Evolutionary conservation across 148 eudicot species (phyloP).

Genomic region (Spergularia marina): DNA sequence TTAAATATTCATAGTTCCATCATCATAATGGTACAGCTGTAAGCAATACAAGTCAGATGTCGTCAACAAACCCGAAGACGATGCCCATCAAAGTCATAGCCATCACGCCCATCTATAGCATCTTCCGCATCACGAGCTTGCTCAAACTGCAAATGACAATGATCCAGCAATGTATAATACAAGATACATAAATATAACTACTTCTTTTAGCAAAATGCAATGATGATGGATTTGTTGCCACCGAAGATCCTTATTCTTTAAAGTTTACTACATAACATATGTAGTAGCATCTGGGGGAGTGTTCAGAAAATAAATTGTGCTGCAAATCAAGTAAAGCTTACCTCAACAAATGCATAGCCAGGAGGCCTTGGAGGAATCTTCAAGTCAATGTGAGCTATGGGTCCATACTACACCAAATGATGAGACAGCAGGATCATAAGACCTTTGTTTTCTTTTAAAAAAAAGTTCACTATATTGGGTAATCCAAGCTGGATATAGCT

Average conservation of each 20-base stretch:
- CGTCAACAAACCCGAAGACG: conserved; percentile 68
- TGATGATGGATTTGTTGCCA: background rate
- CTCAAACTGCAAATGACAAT: conserved; percentile 60
- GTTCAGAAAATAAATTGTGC: background rate
- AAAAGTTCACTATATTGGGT: background rate
- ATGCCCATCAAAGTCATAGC: conserved; percentile 97
- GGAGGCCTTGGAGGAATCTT: conserved; percentile 99
- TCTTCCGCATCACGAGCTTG: conserved; percentile 94
- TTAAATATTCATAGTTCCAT: background rate
- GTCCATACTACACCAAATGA: conserved; percentile 71
- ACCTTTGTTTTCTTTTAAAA: background rate
- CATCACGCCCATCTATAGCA: conserved; percentile 98
- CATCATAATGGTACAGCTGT: background rate
- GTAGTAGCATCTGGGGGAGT: too few species aligned
- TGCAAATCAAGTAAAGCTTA: conserved; percentile 20
- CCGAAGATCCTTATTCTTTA: background rate
- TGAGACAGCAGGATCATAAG: conserved; percentile 5
- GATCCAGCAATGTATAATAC: background rate
- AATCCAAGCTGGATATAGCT: background rate
- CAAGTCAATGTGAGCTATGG: conserved; percentile 79
- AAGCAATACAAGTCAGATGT: background rate
- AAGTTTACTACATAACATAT: background rate
- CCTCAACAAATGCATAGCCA: conserved; percentile 99
- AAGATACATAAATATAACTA: too few species aligned
- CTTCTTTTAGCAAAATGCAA: background rate